Percentiles rank a stretch among this genome's conserved stretches.
Conservation (phyloP, 164 flowering plant genomes). For the Vitis vinifera region ASM3070453v1 NC_081806.1:5284001-5284500, state of each 20-base stretch:
- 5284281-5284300: constrained; percentile 63
- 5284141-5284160: too few species aligned
- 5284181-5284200: too few species aligned
- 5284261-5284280: constrained; percentile 64
- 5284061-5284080: too few species aligned
- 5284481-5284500: constrained; percentile 81
- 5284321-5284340: constrained; percentile 67
- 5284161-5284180: too few species aligned
- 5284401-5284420: constrained; percentile 40
- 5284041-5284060: too few species aligned
- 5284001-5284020: too few species aligned
- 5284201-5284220: too few species aligned
- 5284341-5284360: constrained; percentile 47
- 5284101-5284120: too few species aligned
- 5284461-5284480: constrained; percentile 62
- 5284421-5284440: constrained; percentile 60
- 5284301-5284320: constrained; percentile 82
- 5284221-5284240: constrained; percentile 11
- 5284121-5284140: too few species aligned
- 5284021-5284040: too few species aligned
- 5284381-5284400: constrained; percentile 40
- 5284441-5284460: constrained; percentile 62
- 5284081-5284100: too few species aligned
- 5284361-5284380: constrained; percentile 56
- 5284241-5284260: constrained; percentile 50